These are phyloP conservation scores for Neurospora hispaniola DNA, from an alignment of 495 filamentous ascomycete genomes.

Conservation along the genomic window DNA sequence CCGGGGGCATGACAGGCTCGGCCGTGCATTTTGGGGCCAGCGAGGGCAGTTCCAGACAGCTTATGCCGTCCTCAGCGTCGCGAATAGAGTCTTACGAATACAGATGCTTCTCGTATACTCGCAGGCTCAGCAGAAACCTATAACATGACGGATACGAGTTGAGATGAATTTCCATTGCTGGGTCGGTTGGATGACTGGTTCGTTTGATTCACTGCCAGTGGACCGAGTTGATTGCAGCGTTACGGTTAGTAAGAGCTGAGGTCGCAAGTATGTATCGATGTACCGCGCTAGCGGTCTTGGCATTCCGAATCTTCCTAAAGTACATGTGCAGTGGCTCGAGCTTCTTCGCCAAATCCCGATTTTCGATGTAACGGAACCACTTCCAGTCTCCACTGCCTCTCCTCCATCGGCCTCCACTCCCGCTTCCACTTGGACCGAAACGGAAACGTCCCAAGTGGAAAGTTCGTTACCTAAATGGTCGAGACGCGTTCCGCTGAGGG, in stretches of 20 bases:
- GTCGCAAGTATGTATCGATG: too few relatives aligned
- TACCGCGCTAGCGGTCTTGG: too few relatives aligned
- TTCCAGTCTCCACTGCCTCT: neutral
- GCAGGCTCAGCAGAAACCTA: neutral
- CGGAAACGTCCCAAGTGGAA: neutral
- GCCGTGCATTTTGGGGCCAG: neutral
- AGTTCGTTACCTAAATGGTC: neutral
- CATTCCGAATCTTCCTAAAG: too few relatives aligned
- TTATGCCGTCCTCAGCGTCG: neutral
- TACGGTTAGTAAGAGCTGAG: too few relatives aligned
- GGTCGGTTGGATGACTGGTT: neutral
- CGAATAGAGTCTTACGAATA: neutral
- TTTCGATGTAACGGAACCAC: neutral
- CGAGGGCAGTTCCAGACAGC: neutral
- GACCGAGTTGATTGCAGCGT: neutral
- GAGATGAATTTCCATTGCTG: neutral
- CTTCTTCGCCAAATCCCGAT: neutral
- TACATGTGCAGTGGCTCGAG: neutral
- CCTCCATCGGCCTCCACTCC: neutral
- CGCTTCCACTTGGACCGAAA: neutral
- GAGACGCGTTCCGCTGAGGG: neutral
- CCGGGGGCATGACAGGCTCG: neutral
- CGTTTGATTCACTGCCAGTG: neutral
- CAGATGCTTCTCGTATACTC: neutral
- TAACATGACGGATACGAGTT: neutral